Evolutionary conservation across 495 filamentous ascomycete species (phyloP).

Genomic region (Aspergillus hancockii): DNA sequence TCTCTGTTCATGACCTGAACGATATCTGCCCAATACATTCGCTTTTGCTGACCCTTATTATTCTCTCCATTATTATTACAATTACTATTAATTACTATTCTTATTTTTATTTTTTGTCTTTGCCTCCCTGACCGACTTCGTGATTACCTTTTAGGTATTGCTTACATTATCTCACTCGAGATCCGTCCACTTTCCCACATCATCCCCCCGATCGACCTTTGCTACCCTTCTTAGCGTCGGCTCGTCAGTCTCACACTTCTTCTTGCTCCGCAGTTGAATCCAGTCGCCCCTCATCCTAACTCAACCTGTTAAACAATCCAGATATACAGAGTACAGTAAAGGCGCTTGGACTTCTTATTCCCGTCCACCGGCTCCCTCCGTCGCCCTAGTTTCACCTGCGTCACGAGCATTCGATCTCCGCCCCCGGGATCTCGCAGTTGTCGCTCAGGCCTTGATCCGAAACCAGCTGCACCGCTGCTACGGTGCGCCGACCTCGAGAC

Average conservation of each 20-base stretch:
- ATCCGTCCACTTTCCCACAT: constrained; percentile 30
- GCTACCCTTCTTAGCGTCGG: constrained; percentile 32
- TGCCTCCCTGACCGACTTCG: constrained; percentile 15
- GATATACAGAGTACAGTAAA: background rate
- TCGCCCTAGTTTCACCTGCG: constrained; percentile 24
- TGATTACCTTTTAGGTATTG: constrained; percentile 14
- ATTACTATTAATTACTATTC: background rate
- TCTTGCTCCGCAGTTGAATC: constrained; percentile 30
- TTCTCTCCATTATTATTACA: background rate
- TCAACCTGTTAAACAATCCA: constrained; percentile 10
- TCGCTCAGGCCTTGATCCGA: constrained; percentile 23
- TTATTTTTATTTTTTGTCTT: background rate
- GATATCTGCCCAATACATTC: background rate
- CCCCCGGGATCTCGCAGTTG: constrained; percentile 24
- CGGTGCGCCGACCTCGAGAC: constrained; percentile 21
- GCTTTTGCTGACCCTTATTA: background rate
- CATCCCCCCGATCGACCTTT: constrained; percentile 29
- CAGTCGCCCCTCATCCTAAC: constrained; percentile 26
- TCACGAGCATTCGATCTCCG: constrained; percentile 21
- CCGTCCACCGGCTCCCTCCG: constrained; percentile 5
- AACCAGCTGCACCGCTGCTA: constrained; percentile 11
- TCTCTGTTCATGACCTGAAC: background rate
- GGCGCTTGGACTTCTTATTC: constrained; percentile 8
- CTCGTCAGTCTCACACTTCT: constrained; percentile 28
- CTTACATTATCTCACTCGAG: constrained; percentile 32